A percentile compares a stretch with the other conserved stretches of the same genome.
phyloP scores from a whole-genome alignment of 371 early-diverging fungal species.

The Apophysomyces sp. region DNA sequence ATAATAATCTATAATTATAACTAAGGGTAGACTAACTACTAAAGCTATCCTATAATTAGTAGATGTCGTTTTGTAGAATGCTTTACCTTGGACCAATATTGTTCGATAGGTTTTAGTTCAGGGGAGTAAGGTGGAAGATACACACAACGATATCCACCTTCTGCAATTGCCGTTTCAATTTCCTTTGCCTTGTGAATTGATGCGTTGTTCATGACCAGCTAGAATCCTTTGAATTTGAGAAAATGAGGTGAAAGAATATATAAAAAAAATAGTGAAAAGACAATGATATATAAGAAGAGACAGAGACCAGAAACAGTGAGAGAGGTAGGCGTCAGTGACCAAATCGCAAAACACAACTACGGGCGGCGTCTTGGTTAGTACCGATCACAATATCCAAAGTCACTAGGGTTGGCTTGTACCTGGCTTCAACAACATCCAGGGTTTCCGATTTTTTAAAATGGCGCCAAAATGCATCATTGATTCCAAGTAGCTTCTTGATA shows the following conservation, averaged over 20 bases:
- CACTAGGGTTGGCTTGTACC: slow-evolving; percentile 17
- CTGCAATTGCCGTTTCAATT: not conserved
- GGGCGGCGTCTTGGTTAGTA: slow-evolving; percentile 18
- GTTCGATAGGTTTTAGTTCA: slow-evolving; percentile 9
- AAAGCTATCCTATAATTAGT: no score
- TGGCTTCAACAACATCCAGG: slow-evolving; percentile 14
- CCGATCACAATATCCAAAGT: slow-evolving; percentile 19
- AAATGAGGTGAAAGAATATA: no score
- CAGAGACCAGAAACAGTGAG: no score
- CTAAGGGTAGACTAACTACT: no score
- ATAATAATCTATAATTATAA: no score
- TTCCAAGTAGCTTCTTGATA: slow-evolving; percentile 17
- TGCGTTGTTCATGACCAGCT: slow-evolving; percentile 8
- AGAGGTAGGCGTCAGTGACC: no score
- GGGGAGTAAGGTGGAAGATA: slow-evolving; percentile 18
- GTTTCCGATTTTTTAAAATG: slow-evolving; percentile 19
- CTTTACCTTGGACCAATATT: slow-evolving; percentile 4
- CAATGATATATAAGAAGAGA: no score
- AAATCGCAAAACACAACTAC: slow-evolving; percentile 18
- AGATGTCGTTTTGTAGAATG: no score
- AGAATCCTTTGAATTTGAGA: not conserved
- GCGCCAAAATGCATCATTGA: slow-evolving; percentile 23
- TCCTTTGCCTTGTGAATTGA: slow-evolving; percentile 1
- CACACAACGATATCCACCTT: slow-evolving; percentile 7
- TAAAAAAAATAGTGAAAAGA: no score